phyloP scores from a whole-genome alignment of 2,329 filamentous ascomycete species.

The Fusarium poae region DNA sequence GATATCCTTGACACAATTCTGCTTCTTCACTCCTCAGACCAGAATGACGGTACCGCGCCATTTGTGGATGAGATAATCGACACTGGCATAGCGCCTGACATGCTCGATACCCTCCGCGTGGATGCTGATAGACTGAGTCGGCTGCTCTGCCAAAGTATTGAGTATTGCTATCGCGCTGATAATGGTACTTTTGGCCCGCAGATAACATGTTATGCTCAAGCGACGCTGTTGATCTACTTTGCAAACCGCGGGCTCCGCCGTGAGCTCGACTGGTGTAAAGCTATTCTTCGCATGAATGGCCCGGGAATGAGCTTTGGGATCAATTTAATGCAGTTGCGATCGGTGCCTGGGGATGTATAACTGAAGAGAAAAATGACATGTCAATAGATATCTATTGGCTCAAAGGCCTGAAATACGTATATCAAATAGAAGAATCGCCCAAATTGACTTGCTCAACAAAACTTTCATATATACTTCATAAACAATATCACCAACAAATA shows the following conservation, averaged over 20 bases:
- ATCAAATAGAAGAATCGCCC: fast-evolving
- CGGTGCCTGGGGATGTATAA: no score
- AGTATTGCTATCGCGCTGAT: conserved; percentile 16
- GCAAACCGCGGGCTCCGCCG: neutral
- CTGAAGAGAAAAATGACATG: no score
- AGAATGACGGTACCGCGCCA: fast-evolving
- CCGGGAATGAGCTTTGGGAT: conserved; percentile 8
- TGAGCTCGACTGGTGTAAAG: conserved; percentile 10
- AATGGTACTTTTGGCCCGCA: conserved; percentile 24
- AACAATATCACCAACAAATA: neutral
- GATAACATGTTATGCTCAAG: conserved; percentile 17
- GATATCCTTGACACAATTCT: conserved; percentile 5
- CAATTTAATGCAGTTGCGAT: conserved; percentile 12
- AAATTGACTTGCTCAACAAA: neutral
- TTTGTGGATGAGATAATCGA: fast-evolving
- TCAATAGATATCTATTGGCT: no score
- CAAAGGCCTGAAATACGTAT: no score
- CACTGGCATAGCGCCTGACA: fast-evolving
- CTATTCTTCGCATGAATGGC: neutral
- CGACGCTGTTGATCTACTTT: neutral
- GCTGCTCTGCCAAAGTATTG: conserved; percentile 11
- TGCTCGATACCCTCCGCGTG: neutral
- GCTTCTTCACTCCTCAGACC: neutral
- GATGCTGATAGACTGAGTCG: conserved; percentile 1
- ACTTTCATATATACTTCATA: neutral